Evolutionary conservation across 1,284 basidiomycete genomes (phyloP).

Genomic region (Trichosporon inkin): DNA sequence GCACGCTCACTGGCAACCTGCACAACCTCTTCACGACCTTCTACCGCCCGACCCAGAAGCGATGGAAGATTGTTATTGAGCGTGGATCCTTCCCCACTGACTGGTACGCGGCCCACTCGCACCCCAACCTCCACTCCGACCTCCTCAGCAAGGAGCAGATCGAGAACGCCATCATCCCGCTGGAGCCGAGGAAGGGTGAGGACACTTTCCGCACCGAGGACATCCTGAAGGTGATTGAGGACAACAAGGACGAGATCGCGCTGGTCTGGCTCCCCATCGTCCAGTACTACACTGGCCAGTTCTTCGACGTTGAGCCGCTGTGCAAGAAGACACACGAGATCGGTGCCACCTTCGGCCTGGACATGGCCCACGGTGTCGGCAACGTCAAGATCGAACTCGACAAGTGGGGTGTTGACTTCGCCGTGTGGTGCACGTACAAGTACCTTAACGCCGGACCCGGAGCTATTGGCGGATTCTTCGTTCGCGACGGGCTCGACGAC

Average conservation of each 20-base stretch:
- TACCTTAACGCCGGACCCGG: slow-evolving; percentile 96
- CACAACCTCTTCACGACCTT: slow-evolving; percentile 92
- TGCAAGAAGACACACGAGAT: slow-evolving; percentile 72
- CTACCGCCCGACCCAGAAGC: slow-evolving; percentile 74
- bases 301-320: slow-evolving; percentile 79
- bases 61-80: slow-evolving; percentile 95
- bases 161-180: slow-evolving; percentile 64
- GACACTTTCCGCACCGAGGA: slow-evolving; percentile 84
- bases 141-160: slow-evolving; percentile 62
- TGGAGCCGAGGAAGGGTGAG: slow-evolving; percentile 76
- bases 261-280: slow-evolving; percentile 85
- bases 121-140: slow-evolving; percentile 67
- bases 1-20: slow-evolving; percentile 88
- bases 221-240: slow-evolving; percentile 71
- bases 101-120: slow-evolving; percentile 92
- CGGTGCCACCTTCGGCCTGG: slow-evolving; percentile 89
- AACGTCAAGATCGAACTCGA: slow-evolving; percentile 87
- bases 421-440: slow-evolving; percentile 97
- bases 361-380: slow-evolving; percentile 91
- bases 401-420: slow-evolving; percentile 94
- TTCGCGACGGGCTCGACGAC: slow-evolving; percentile 45
- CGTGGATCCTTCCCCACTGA: slow-evolving; percentile 92
- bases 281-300: slow-evolving; percentile 98
- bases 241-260: slow-evolving; percentile 69
- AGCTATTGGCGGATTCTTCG: slow-evolving; percentile 72